phyloP scores from a whole-genome alignment of 1,284 basidiomycete species.

The Naganishia sp. region DNA sequence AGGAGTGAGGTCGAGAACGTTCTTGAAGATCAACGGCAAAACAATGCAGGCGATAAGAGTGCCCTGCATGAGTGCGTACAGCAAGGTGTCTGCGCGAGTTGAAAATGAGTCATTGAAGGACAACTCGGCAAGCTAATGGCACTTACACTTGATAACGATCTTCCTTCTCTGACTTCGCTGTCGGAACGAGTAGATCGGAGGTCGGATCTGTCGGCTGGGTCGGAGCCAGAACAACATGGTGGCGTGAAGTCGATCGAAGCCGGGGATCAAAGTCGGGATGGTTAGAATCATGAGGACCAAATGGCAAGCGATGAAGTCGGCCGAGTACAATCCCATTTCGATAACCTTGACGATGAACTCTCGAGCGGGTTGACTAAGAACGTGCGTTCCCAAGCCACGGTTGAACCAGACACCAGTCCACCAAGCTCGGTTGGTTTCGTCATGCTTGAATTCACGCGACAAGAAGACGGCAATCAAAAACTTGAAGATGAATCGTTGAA shows the following conservation, averaged over 20 bases:
- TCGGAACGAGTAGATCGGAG: slow-evolving; percentile 87
- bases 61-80: slow-evolving; percentile 75
- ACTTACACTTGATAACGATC: slow-evolving; percentile 64
- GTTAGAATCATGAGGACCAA: slow-evolving; percentile 70
- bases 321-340: slow-evolving; percentile 91
- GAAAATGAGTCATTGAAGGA: slow-evolving; percentile 4
- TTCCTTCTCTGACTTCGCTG: slow-evolving; percentile 81
- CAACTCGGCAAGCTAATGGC: slow-evolving; percentile 44
- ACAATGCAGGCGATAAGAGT: slow-evolving; percentile 69
- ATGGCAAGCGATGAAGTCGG: slow-evolving; percentile 63
- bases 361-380: slow-evolving; percentile 88
- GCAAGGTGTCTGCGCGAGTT: slow-evolving; percentile 60
- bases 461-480: slow-evolving; percentile 87
- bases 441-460: slow-evolving; percentile 94
- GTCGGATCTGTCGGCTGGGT: slow-evolving; percentile 78
- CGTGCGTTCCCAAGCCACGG: slow-evolving; percentile 80
- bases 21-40: slow-evolving; percentile 59
- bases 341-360: slow-evolving; percentile 96
- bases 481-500: slow-evolving; percentile 89
- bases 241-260: slow-evolving; percentile 81
- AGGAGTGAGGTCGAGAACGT: slow-evolving; percentile 63
- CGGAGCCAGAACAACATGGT: slow-evolving; percentile 70
- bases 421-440: slow-evolving; percentile 95
- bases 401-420: slow-evolving; percentile 98
- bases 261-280: slow-evolving; percentile 80